A percentile compares a stretch with the other conserved stretches of the same genome.
Conservation (phyloP, 176 grass and related monocot genomes). For the Oryza meridionalis region DNA sequence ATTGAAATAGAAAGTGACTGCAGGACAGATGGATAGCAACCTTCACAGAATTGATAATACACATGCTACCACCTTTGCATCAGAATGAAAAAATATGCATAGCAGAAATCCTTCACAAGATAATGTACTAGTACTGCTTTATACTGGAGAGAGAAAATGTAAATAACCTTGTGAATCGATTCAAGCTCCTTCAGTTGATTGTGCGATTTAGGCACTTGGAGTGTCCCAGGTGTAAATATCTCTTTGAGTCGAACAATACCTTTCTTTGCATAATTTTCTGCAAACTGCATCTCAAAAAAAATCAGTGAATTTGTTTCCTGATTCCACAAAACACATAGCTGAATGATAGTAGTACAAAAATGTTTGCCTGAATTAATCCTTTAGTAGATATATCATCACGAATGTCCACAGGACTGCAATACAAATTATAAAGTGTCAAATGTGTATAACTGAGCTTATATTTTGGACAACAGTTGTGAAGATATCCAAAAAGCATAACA, state of each 20-base stretch:
- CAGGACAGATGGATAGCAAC: not conserved
- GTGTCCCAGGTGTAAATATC: conserved; percentile 93
- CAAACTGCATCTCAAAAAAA: conserved; percentile 63
- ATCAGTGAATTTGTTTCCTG: conserved; percentile 26
- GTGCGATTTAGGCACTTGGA: conserved; percentile 79
- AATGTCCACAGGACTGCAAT: conserved; percentile 85
- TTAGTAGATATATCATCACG: conserved; percentile 86
- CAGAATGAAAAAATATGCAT: conserved; percentile 18
- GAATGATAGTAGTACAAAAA: conserved; percentile 31
- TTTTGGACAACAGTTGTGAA: conserved; percentile 8
- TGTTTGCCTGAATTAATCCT: conserved; percentile 77
- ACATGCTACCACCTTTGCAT: conserved; percentile 4
- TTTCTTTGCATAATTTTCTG: conserved; percentile 95
- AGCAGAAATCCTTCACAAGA: conserved; percentile 24
- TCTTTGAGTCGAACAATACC: conserved; percentile 85
- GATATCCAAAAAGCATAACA: not conserved
- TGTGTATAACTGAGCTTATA: not conserved
- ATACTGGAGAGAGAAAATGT: conserved; percentile 17
- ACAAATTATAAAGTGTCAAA: conserved; percentile 32
- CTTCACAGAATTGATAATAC: conserved; percentile 18
- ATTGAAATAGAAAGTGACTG: not conserved
- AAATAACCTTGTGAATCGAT: conserved; percentile 95
- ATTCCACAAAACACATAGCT: conserved; percentile 25
- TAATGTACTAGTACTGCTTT: not conserved
- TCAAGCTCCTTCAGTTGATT: conserved; percentile 94